Percentiles rank a stretch among this genome's conserved stretches.
Conservation (phyloP, 2,329 filamentous ascomycete genomes). For the Botrytis fragariae region DNA sequence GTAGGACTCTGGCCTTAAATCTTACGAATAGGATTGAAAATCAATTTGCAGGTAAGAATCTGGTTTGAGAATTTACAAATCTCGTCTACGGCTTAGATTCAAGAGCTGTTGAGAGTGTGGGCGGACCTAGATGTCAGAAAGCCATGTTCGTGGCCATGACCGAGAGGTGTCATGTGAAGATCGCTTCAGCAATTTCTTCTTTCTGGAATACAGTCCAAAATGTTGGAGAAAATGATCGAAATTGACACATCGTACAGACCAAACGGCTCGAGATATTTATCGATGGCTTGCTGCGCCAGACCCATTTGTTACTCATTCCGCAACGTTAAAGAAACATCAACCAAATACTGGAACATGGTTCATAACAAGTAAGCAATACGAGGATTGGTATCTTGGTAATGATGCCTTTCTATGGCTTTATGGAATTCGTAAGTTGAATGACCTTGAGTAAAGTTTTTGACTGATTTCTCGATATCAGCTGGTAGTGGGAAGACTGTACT, state of each 20-base stretch:
- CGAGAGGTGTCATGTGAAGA: not conserved
- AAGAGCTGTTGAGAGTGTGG: not conserved
- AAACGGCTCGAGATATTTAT: constrained; percentile 22
- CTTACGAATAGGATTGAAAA: constrained; percentile 24
- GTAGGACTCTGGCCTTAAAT: constrained; percentile 21
- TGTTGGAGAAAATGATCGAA: not conserved
- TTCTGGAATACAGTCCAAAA: not conserved
- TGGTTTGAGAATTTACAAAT: not conserved
- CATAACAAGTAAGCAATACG: constrained; percentile 29
- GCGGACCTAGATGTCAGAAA: too few relatives aligned
- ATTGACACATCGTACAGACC: constrained; percentile 17
- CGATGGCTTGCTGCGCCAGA: constrained; percentile 33
- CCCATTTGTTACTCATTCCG: constrained; percentile 28
- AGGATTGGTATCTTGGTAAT: constrained; percentile 33
- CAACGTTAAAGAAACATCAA: constrained; percentile 29
- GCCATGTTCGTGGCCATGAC: not conserved
- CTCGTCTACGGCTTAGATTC: not conserved
- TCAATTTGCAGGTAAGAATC: constrained; percentile 21
- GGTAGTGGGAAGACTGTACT: constrained; percentile 45
- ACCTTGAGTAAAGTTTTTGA: not conserved
- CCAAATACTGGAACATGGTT: constrained; percentile 33
- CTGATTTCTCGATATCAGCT: constrained; percentile 30
- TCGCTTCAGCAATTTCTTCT: not conserved
- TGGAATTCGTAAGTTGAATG: constrained; percentile 32
- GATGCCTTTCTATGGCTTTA: constrained; percentile 43